A percentile compares a stretch with the other conserved stretches of the same genome.
Conservation (phyloP, 768 basidiomycete species). For the Leccinum olivaceopallidum region DNA sequence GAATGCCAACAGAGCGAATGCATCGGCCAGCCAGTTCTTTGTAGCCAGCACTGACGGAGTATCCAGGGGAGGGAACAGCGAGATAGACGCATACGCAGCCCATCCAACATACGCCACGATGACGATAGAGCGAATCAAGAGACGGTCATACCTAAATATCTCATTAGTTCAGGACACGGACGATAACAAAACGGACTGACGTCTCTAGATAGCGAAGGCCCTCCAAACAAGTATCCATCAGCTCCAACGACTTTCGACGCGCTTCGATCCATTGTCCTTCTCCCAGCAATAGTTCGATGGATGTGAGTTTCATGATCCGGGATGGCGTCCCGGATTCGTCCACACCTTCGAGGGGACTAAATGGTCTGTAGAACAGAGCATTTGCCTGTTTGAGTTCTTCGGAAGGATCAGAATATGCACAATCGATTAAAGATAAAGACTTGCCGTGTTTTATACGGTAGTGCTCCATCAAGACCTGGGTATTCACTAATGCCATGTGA, state of each 20-base stretch:
- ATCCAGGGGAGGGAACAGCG: constrained; percentile 49
- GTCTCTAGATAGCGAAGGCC: constrained; percentile 82
- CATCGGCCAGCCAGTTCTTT: constrained; percentile 15
- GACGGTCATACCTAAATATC: constrained; percentile 61
- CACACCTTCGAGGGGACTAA: constrained; percentile 43
- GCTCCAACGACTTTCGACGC: constrained; percentile 45
- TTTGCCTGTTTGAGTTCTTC: constrained; percentile 62
- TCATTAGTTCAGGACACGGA: constrained; percentile 10
- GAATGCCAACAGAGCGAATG: constrained; percentile 31
- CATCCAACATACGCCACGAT: constrained; percentile 75
- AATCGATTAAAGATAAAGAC: constrained; percentile 13
- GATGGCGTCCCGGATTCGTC: constrained; percentile 29
- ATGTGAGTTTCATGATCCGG: constrained; percentile 37
- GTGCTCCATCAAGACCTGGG: constrained; percentile 72
- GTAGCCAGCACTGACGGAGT: neutral
- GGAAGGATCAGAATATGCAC: constrained; percentile 5
- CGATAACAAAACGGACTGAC: constrained; percentile 18
- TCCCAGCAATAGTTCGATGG: constrained; percentile 49
- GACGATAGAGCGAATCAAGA: constrained; percentile 69
- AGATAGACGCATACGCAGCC: constrained; percentile 65
- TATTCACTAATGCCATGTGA: constrained; percentile 59
- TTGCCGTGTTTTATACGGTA: constrained; percentile 76
- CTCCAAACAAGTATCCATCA: constrained; percentile 54
- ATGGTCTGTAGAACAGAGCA: constrained; percentile 66
- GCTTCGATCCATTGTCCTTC: constrained; percentile 47